Evolutionary conservation across 164 flowering plant genomes (phyloP).

Genomic region (Nelumbo lutea): DNA sequence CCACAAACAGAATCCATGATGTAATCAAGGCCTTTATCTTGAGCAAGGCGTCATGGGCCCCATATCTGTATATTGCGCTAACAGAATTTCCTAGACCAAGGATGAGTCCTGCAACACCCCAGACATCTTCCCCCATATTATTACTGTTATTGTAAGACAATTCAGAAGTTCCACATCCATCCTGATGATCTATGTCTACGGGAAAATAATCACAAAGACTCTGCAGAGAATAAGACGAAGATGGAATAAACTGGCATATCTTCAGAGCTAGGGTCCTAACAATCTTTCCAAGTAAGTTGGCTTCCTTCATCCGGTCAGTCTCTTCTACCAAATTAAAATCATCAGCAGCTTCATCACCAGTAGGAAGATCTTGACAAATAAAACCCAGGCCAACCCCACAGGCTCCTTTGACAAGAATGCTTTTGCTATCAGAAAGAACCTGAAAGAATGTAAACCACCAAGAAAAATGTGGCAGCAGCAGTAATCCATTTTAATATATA

Average conservation of each 20-base stretch:
- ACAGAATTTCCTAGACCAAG: conserved; percentile 70
- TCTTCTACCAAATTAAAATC: conserved; percentile 29
- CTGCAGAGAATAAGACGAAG: conserved; percentile 44
- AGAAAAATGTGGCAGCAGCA: background rate
- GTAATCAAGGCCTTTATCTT: conserved; percentile 51
- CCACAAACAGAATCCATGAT: conserved; percentile 61
- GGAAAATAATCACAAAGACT: conserved; percentile 40
- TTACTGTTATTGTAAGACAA: conserved; percentile 21
- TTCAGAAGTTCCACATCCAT: conserved; percentile 18
- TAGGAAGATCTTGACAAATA: conserved; percentile 66
- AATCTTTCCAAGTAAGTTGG: conserved; percentile 43
- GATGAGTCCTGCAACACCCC: conserved; percentile 88
- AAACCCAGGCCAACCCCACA: conserved; percentile 90
- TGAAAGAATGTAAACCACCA: conserved; percentile 26
- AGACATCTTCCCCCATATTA: conserved; percentile 64
- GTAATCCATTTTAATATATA: conserved; percentile 1
- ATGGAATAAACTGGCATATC: conserved; percentile 41
- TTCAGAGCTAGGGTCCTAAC: conserved; percentile 40
- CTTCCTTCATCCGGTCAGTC: conserved; percentile 37
- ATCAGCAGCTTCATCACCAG: conserved; percentile 35
- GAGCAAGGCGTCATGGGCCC: conserved; percentile 53
- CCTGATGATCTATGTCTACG: conserved; percentile 19
- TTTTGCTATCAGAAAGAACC: conserved; percentile 71
- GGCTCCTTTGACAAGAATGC: conserved; percentile 88
- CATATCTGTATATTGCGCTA: conserved; percentile 63